Percentiles rank a stretch among this genome's conserved stretches.
Evolutionary conservation across 441 rosid species (phyloP).

Genomic region (Manihot esculenta): DNA sequence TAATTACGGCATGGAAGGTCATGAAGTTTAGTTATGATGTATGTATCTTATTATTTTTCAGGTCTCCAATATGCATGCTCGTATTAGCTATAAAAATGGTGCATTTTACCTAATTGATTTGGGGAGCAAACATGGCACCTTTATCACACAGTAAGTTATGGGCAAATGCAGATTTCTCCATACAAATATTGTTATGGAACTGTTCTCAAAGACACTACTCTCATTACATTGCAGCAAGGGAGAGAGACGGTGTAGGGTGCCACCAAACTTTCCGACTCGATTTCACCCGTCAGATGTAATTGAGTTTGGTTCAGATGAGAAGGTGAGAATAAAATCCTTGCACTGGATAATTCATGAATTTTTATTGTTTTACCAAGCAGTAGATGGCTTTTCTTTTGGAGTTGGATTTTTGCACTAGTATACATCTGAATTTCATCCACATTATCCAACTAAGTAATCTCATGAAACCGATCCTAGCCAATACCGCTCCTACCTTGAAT

Average conservation of each 20-base stretch:
- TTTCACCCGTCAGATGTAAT: conserved; percentile 58
- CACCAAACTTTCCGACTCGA: conserved; percentile 61
- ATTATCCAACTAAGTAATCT: not conserved
- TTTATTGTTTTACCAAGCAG: not conserved
- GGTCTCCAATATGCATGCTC: conserved; percentile 81
- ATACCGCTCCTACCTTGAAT: not conserved
- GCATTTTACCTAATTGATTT: conserved; percentile 71
- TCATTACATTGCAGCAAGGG: conserved; percentile 44
- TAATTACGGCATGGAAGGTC: not conserved
- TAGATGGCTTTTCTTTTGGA: not conserved
- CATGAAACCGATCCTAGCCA: not conserved
- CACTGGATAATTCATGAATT: not conserved
- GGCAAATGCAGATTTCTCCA: conserved; percentile 5
- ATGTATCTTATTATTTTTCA: conserved; percentile 22
- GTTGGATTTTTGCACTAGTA: not conserved
- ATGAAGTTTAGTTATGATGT: not conserved
- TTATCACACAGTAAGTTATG: conserved; percentile 62
- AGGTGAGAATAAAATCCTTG: conserved; percentile 35
- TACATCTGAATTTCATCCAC: not conserved
- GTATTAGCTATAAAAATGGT: conserved; percentile 68
- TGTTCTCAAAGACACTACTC: conserved; percentile 10
- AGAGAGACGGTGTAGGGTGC: conserved; percentile 51
- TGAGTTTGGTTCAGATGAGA: conserved; percentile 67
- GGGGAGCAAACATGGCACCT: conserved; percentile 73
- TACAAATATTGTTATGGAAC: not conserved